Base-by-base conservation (phyloP, 2,329 filamentous ascomycete genomes). In the Xylariaceae sp. region DNA sequence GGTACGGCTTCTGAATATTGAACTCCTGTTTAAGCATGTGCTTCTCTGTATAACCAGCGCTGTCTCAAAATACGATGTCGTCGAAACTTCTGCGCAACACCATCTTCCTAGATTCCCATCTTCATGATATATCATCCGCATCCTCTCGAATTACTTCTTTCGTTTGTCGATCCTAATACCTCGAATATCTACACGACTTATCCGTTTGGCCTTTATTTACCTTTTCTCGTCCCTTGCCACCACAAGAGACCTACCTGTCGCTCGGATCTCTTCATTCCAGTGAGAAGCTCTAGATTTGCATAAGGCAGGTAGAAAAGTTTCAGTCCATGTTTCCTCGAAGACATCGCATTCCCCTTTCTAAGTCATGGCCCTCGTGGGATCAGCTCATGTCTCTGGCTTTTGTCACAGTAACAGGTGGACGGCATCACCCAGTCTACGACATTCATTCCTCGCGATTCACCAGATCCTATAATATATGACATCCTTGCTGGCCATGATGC, bases 341-440 rank as follows among this genome's bases (percentile, higher is more conserved):
- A 71, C 69, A 70, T 23, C 44, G 18, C 69, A 71, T 71, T 71
- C 67, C 62, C 61, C 58, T 51, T 47, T 45, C 50, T 44, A 39
- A 52, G 8, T 51, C 59, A 60, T 55, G n/a, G 10, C 39, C 50
- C 57, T 65, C 57, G 54, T 62, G 56, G 49, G 52, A 56, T 53
- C 62, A 39, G 55, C 57, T 63, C 59, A 51, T 62, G 50, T 35
- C 55, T 37, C 51, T 58, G 34, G 48, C 35, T 47, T 51, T 58
- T 35, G 45, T 30, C 47, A 50, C 10, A 53, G 47, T 63, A 63
- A 64, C 51, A 56, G 23, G 23, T 30, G 23, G 23, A 57, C 57
- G 48, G 53, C 57, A 60, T 70, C 65, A 58, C 61, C 67, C 56
- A 57, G 69, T 61, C 53, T 59, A 65, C 66, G 57, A 37, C 23